Conservation (phyloP, 352 stramenopile species). For the Pythium insidiosum region DNA sequence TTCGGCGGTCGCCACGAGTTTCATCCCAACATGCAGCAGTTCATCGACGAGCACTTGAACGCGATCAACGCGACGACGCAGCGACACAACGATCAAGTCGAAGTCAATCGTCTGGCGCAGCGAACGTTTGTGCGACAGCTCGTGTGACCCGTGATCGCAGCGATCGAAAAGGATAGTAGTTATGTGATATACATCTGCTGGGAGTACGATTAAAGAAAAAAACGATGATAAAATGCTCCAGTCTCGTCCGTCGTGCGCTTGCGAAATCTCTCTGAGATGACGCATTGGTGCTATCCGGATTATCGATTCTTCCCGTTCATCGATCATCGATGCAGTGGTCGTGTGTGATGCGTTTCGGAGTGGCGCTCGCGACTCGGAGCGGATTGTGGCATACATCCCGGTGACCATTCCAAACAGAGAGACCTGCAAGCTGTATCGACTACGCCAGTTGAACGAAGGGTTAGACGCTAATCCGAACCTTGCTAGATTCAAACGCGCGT, state of each 20-base stretch:
- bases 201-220: too few species aligned
- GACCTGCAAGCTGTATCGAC: neutral
- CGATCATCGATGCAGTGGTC: neutral
- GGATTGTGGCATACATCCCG: neutral
- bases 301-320: neutral
- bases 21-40: slow-evolving; percentile 55
- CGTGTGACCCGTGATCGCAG: slow-evolving; percentile 2
- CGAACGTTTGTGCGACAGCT: slow-evolving; percentile 25
- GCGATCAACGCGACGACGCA: slow-evolving; percentile 30
- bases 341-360: neutral
- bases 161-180: too few species aligned
- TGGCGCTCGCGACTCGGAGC: neutral
- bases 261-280: neutral
- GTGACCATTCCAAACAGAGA: neutral
- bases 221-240: too few species aligned
- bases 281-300: neutral
- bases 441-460: neutral
- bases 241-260: too few species aligned
- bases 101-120: slow-evolving; percentile 38
- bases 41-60: slow-evolving; percentile 54
- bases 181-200: too few species aligned
- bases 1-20: slow-evolving; percentile 67
- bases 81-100: slow-evolving; percentile 35
- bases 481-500: neutral
- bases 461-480: neutral